Conservation (phyloP, 2,329 filamentous ascomycete genomes). For the Aspergillus sp. region DNA sequence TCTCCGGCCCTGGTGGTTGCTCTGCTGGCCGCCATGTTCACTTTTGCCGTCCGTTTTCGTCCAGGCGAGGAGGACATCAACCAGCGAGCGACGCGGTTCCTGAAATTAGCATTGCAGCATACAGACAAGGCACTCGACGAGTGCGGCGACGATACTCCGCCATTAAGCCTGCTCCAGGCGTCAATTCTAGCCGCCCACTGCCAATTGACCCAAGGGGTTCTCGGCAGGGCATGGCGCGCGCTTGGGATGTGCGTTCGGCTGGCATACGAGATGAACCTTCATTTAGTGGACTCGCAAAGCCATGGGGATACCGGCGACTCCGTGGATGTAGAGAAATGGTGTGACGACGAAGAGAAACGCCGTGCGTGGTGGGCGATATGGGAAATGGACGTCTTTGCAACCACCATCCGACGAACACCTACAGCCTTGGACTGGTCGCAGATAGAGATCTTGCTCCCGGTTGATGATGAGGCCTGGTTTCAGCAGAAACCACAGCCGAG, state of each 20-base stretch:
- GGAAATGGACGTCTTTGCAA: slow-evolving; percentile 47
- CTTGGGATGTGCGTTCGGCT: slow-evolving; percentile 28
- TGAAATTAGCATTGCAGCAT: not conserved
- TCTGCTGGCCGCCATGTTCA: not conserved
- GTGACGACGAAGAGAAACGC: slow-evolving; percentile 35
- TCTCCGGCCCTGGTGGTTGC: not conserved
- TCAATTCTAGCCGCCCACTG: slow-evolving; percentile 35
- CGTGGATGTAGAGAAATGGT: not conserved
- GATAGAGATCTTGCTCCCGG: slow-evolving; percentile 38
- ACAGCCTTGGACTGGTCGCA: slow-evolving; percentile 37
- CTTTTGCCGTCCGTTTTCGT: not conserved
- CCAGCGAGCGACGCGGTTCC: not conserved
- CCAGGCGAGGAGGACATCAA: not conserved
- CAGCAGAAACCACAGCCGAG: slow-evolving; percentile 20
- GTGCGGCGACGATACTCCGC: not conserved
- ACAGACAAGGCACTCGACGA: not conserved
- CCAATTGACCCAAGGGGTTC: slow-evolving; percentile 37
- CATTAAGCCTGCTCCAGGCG: slow-evolving; percentile 28
- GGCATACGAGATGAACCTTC: slow-evolving; percentile 34
- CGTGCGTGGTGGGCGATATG: slow-evolving; percentile 45
- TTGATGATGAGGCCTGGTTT: slow-evolving; percentile 38
- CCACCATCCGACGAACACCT: slow-evolving; percentile 39
- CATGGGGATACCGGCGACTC: not conserved
- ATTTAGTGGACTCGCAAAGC: not conserved
- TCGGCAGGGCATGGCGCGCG: slow-evolving; percentile 38